phyloP scores from a whole-genome alignment of 352 stramenopile species.

The Phytophthora hibernalis region DNA sequence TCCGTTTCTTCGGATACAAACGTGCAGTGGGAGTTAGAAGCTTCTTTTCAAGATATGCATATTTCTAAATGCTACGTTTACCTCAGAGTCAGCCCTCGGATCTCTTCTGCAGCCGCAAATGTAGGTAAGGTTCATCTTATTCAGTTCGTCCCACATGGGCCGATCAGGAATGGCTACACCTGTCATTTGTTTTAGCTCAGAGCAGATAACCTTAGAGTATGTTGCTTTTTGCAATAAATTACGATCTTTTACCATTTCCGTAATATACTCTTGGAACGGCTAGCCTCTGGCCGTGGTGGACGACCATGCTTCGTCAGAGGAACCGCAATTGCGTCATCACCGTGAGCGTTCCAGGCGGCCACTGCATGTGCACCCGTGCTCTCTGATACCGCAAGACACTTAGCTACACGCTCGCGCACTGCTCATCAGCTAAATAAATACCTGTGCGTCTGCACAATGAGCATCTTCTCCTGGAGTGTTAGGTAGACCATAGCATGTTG shows the following conservation, averaged over 20 bases:
- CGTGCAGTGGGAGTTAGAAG: background rate
- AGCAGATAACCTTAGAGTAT: background rate
- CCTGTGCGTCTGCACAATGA: slow-evolving; percentile 8
- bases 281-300: slow-evolving; percentile 8
- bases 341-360: background rate
- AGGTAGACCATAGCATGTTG: background rate
- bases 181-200: background rate
- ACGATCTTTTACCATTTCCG: slow-evolving; percentile 6
- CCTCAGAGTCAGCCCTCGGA: slow-evolving; percentile 23
- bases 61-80: slow-evolving; percentile 6
- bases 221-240: slow-evolving; percentile 7
- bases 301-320: too few relatives aligned
- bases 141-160: background rate
- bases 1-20: slow-evolving; percentile 1
- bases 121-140: background rate
- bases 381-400: slow-evolving; percentile 1
- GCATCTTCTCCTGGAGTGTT: slow-evolving; percentile 14
- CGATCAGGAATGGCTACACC: slow-evolving; percentile 2
- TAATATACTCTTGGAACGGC: slow-evolving; percentile 4
- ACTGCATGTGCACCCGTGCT: background rate
- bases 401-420: slow-evolving; percentile 10
- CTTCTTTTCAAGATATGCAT: slow-evolving; percentile 5
- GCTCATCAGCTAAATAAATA: slow-evolving; percentile 10
- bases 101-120: background rate
- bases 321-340: background rate